Base-by-base conservation (phyloP, 2,329 filamentous ascomycete species). In the Ceratocystis variospora region DNA sequence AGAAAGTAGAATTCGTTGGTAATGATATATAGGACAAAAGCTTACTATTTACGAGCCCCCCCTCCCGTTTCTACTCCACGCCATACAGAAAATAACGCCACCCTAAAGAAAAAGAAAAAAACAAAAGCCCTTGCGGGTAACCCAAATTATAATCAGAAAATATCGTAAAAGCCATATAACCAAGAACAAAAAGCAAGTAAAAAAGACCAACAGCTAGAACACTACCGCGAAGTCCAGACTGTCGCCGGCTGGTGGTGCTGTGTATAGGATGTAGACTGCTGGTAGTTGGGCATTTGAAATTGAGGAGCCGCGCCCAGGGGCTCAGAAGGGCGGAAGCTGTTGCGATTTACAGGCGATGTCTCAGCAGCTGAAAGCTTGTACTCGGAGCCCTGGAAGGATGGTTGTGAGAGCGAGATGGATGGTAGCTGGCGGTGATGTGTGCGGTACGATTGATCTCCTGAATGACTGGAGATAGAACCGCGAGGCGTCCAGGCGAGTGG, bases 191-290 rank as follows among this genome's bases (percentile, higher is more conserved):
- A 64, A 8, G 12, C 46, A 25, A 57, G 45, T 41, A 46, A 65
- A 46, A 17, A 65, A 33, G n/a, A 19, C n/a, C 15, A 17, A 10
- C 15, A 15, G 17, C 15, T 1, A 44, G 3, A 28, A 4, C 48
- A 44, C 53, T 57, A 57, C 8, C 53, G 53, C 5, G 53, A 31
- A 25, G 53, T n/a, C 53, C 53, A 69, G 15, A 62, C n/a, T 22
- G 53, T 28, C 6, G 53, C 17, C 5, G 53, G 28, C 5, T 57
- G 22, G 25, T 57, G 53, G 22, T 57, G 53, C 28, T 57, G 53
- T 6, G 28, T 17, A n/a, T 57, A 33, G 12, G 53, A 57, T 17
- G 53, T 10, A 17, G 53, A 25, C 53, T 57, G 10, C 53, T 57
- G 53, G 25, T 57, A 57, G 22, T 57, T 57, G 22, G 53, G 53